These are phyloP conservation scores for Phytopythium mirpurense DNA, from an alignment of 352 stramenopile genomes.

Conservation along the genomic window DNA sequence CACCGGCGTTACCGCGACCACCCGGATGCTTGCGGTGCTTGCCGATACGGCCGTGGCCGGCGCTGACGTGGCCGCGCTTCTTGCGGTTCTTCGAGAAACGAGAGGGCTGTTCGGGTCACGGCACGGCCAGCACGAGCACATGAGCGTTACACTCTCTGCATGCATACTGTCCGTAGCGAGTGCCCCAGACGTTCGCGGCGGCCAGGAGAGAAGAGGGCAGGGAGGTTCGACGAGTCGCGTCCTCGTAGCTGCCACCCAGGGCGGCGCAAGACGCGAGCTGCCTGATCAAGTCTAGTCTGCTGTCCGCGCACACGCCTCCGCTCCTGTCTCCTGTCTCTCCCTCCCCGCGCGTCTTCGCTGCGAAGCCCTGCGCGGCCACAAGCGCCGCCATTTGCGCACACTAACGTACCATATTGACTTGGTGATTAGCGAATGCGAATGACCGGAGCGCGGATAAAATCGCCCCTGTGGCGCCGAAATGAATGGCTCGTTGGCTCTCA, in stretches of 20 bases:
- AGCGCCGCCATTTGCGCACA: neutral
- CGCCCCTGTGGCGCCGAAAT: slow-evolving; percentile 39
- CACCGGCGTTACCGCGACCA: slow-evolving; percentile 99
- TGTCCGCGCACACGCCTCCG: neutral
- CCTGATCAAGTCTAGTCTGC: too few species aligned
- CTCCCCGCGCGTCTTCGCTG: slow-evolving; percentile 13
- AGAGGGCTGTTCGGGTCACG: slow-evolving; percentile 43
- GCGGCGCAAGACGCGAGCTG: too few species aligned
- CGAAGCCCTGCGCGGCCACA: neutral
- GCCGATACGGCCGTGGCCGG: slow-evolving; percentile 99
- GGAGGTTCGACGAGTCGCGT: neutral
- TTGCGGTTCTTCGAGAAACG: slow-evolving; percentile 98
- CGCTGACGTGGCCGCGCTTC: slow-evolving; percentile 99
- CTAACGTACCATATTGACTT: slow-evolving; percentile 87
- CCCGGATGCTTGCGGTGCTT: slow-evolving; percentile 99
- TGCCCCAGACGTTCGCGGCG: neutral
- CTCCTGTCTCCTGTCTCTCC: slow-evolving; percentile 2
- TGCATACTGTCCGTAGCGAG: too few species aligned
- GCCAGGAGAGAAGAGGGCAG: neutral
- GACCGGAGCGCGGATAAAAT: slow-evolving; percentile 29
- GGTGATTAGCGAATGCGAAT: slow-evolving; percentile 88
- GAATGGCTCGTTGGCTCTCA: slow-evolving; percentile 77
- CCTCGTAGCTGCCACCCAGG: too few species aligned
- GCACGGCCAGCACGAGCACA: slow-evolving; percentile 29
- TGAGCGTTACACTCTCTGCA: slow-evolving; percentile 6